These are phyloP conservation scores for Cynara cardunculus DNA, from an alignment of 129 eudicot species.

Conservation along the genomic window DNA sequence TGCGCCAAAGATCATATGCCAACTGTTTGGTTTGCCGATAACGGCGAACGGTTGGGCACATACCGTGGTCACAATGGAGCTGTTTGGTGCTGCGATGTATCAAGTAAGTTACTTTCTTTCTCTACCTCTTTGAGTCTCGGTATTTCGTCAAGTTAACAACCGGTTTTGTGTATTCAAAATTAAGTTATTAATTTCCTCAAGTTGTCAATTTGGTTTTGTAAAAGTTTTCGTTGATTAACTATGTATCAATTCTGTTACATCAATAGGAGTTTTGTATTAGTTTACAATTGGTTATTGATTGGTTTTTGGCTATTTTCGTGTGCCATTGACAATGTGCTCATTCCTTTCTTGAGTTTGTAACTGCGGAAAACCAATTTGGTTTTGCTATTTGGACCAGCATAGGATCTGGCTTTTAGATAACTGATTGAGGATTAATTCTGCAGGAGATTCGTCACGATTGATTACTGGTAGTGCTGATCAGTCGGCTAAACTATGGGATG, in stretches of 20 bases:
- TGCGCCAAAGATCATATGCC: slow-evolving; percentile 75
- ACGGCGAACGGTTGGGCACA: slow-evolving; percentile 75
- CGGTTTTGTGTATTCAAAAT: not conserved
- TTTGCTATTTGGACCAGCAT: not conserved
- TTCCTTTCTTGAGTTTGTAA: not conserved
- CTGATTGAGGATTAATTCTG: not conserved
- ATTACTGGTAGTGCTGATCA: slow-evolving; percentile 88
- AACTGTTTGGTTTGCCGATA: slow-evolving; percentile 77
- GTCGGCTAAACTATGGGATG: slow-evolving; percentile 80
- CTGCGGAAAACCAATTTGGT: not conserved
- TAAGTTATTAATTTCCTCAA: not conserved
- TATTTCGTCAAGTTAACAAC: slow-evolving; percentile 50
- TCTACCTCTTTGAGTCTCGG: slow-evolving; percentile 25
- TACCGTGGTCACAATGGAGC: slow-evolving; percentile 79
- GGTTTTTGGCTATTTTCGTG: slow-evolving; percentile 16
- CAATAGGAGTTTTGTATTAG: not conserved
- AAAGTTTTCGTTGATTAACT: not conserved
- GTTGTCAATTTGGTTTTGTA: too few relatives aligned
- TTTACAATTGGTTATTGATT: not conserved
- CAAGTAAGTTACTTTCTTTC: not conserved
- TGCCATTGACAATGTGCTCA: slow-evolving; percentile 39
- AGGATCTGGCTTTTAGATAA: not conserved
- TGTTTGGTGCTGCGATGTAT: slow-evolving; percentile 70
- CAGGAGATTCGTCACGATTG: slow-evolving; percentile 53
- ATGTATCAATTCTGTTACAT: not conserved